Evolutionary conservation across 2,329 filamentous ascomycete species (phyloP).

Genomic region (Hymenoscyphus fraxineus): DNA sequence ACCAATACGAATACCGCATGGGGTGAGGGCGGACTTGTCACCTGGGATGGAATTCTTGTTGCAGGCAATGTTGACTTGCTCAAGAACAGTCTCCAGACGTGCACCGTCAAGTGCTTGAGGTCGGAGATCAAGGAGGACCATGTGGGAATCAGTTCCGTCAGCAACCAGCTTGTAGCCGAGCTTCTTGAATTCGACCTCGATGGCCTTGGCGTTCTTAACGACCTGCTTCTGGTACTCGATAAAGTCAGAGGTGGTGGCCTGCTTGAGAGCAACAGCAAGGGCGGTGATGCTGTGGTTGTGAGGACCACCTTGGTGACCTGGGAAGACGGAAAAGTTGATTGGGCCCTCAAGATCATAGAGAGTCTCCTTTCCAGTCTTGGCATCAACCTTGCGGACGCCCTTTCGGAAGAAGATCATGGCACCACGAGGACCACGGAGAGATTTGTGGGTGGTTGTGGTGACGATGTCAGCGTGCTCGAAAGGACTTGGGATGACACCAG

Average conservation of each 20-base stretch:
- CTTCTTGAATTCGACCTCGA: conserved; percentile 78
- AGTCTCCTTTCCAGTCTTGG: conserved; percentile 85
- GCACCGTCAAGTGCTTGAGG: conserved; percentile 84
- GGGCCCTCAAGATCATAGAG: conserved; percentile 91
- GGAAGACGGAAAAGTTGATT: conserved; percentile 99
- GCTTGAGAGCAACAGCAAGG: conserved; percentile 88
- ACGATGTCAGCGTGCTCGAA: conserved; percentile 94
- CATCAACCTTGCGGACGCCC: conserved; percentile 83
- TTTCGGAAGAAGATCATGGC: conserved; percentile 99
- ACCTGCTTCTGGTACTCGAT: conserved; percentile 91
- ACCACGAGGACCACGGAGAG: conserved; percentile 90
- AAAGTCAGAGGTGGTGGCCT: conserved; percentile 88
- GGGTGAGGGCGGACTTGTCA: conserved; percentile 94
- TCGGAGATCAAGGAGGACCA: conserved; percentile 93
- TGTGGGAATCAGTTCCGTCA: conserved; percentile 94
- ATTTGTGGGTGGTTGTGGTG: conserved; percentile 99
- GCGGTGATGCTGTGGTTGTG: conserved; percentile 99
- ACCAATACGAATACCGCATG: conserved; percentile 91
- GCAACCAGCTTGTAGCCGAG: conserved; percentile 93
- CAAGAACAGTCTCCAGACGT: conserved; percentile 90
- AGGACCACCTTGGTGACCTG: conserved; percentile 94
- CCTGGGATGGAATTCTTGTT: conserved; percentile 99
- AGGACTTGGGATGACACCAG: conserved; percentile 87
- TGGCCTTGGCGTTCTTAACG: conserved; percentile 85
- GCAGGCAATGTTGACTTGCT: conserved; percentile 97